A percentile compares a stretch with the other conserved stretches of the same genome.
phyloP scores from a whole-genome alignment of 2,329 filamentous ascomycete species.

The Trichoderma sp. region DNA sequence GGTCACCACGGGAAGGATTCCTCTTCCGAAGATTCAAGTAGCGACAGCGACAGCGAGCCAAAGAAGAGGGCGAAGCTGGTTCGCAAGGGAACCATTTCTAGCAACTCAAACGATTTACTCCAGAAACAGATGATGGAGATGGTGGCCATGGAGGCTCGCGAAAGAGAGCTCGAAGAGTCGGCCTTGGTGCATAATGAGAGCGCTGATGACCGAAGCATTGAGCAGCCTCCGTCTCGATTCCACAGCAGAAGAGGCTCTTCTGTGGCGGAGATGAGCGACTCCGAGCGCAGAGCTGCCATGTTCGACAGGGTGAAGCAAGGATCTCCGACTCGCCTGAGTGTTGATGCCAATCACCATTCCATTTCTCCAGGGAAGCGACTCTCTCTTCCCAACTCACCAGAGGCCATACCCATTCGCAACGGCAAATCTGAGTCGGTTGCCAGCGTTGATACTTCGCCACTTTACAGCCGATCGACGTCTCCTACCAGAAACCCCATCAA shows the following conservation, averaged over 20 bases:
- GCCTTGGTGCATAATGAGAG: slow-evolving; percentile 38
- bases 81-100: slow-evolving; percentile 51
- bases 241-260: slow-evolving; percentile 43
- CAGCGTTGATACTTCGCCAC: slow-evolving; percentile 63
- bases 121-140: slow-evolving; percentile 65
- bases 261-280: slow-evolving; percentile 43
- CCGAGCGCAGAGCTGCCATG: slow-evolving; percentile 37
- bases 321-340: slow-evolving; percentile 32
- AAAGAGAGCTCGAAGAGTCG: slow-evolving; percentile 42
- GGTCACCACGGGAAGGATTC: slow-evolving; percentile 53
- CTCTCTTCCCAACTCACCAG: slow-evolving; percentile 55
- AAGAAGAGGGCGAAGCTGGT: slow-evolving; percentile 38
- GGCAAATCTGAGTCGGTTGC: slow-evolving; percentile 56
- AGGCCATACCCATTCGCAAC: slow-evolving; percentile 50
- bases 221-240: slow-evolving; percentile 37
- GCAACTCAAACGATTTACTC: slow-evolving; percentile 53
- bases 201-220: slow-evolving; percentile 39
- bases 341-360: slow-evolving; percentile 45
- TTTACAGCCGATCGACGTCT: slow-evolving; percentile 63
- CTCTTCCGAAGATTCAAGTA: slow-evolving; percentile 62
- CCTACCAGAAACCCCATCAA: slow-evolving; percentile 61
- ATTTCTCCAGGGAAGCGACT: slow-evolving; percentile 48
- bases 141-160: slow-evolving; percentile 55
- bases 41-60: slow-evolving; percentile 50
- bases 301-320: slow-evolving; percentile 30